phyloP scores from a whole-genome alignment of 2,329 filamentous ascomycete genomes.

The Aspergillus sp. region DNA sequence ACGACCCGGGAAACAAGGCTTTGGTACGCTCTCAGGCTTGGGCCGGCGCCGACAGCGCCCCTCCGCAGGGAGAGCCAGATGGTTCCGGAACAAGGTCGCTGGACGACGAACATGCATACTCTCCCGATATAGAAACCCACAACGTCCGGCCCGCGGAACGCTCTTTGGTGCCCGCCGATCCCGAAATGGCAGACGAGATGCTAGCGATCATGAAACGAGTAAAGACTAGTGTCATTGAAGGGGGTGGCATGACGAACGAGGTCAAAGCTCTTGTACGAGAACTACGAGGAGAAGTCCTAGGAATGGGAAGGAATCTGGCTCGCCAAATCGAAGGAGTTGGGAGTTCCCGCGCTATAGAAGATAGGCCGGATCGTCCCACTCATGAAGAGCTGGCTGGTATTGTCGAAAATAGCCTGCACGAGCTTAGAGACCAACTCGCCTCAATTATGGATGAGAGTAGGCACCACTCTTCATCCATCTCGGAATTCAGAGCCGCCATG shows the following conservation, averaged over 20 bases:
- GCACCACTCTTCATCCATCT: constrained; percentile 66
- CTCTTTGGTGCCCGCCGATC: constrained; percentile 47
- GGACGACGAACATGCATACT: constrained; percentile 28
- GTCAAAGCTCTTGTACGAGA: constrained; percentile 90
- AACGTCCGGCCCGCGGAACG: constrained; percentile 22
- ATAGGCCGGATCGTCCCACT: constrained; percentile 52
- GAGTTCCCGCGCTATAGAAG: constrained; percentile 47
- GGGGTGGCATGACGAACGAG: constrained; percentile 85
- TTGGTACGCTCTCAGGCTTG: constrained; percentile 51
- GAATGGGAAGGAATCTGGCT: constrained; percentile 89
- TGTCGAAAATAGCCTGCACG: constrained; percentile 75
- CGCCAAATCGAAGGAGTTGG: constrained; percentile 70
- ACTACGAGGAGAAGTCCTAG: constrained; percentile 85
- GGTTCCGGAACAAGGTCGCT: constrained; percentile 36
- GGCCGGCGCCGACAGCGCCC: constrained; percentile 25
- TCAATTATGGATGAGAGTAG: constrained; percentile 74
- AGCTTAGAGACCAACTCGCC: constrained; percentile 83
- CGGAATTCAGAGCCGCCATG: constrained; percentile 63
- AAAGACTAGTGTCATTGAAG: constrained; percentile 86
- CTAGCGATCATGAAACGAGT: constrained; percentile 80
- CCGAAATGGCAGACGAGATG: constrained; percentile 71
- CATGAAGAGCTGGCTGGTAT: constrained; percentile 74
- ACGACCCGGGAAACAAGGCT: constrained; percentile 55
- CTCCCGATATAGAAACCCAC: constrained; percentile 28
- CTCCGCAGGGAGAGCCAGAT: constrained; percentile 39